Conservation (phyloP, 2,329 filamentous ascomycete genomes). For the Rutstroemia sp. region DNA sequence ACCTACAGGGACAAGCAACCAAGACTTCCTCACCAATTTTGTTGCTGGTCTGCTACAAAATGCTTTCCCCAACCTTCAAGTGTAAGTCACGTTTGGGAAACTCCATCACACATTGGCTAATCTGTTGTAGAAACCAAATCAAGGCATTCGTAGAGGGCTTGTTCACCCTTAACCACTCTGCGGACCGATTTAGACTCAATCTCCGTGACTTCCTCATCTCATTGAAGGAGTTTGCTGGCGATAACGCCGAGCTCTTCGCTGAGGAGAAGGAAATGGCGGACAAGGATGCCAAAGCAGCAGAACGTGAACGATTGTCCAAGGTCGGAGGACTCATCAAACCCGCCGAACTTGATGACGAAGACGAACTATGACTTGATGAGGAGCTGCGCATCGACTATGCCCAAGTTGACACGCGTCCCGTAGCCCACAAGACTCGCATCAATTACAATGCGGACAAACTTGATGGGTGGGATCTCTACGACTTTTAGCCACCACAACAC, state of each 20-base stretch:
- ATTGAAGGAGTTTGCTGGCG: conserved; percentile 90
- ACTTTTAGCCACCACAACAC: conserved; percentile 36
- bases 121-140: conserved; percentile 64
- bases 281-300: conserved; percentile 75
- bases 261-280: conserved; percentile 94
- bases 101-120: conserved; percentile 30
- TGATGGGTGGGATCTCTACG: conserved; percentile 62
- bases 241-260: conserved; percentile 88
- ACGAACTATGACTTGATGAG: conserved; percentile 77
- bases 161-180: conserved; percentile 80
- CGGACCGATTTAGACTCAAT: conserved; percentile 91
- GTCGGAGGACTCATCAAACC: conserved; percentile 94
- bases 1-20: conserved; percentile 74
- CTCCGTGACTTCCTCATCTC: conserved; percentile 96
- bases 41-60: conserved; percentile 77
- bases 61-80: conserved; percentile 87
- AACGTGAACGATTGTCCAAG: conserved; percentile 88
- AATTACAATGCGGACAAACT: conserved; percentile 30
- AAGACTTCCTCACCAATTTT: conserved; percentile 83
- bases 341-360: conserved; percentile 83
- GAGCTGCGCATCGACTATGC: conserved; percentile 55
- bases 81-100: conserved; percentile 48
- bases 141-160: conserved; percentile 82
- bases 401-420: conserved; percentile 11
- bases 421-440: background rate